Evolutionary conservation across 2,329 filamentous ascomycete species (phyloP), one percentile per base, ranked within the genome.

Genomic region (Blastomyces emzantsi): DNA sequence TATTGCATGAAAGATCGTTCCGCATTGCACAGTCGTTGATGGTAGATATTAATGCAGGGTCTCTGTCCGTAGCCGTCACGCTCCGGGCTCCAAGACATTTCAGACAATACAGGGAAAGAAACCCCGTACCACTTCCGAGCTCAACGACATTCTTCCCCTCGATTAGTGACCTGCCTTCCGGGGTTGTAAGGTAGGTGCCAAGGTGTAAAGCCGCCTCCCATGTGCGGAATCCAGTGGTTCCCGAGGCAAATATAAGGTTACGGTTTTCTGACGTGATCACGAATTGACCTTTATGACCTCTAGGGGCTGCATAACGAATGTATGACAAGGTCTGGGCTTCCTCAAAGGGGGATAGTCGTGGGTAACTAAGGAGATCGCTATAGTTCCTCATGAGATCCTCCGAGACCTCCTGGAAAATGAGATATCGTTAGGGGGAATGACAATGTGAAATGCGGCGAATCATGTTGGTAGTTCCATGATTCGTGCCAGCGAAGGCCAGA

Each of bases 381-480:
- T 95, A 82, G 47, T 81, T 79, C 63, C 81, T 80, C 83, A 93
- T 90, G 70, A 97, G 83, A 74, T 88, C 82, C 75, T 96, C 90
- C 66, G 88, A 91, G 57, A 96, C 87, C 74, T 88, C 91, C 92
- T 97, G 77, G 67, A 56, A 25, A 63, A 57, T 59, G 60, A 66
- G 66, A 63, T 70, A 73, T 60, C 60, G 68, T 70, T 64, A 68
- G 67, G 63, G 64, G 59, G 47, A 49, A 57, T 62, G 61, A 36
- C 55, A 61, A 36, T 63, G 28, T 30, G 28, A 30, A 19, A 60
- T 52, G 41, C 56, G 64, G 22, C 61, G 59, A 59, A 63, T 61
- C 63, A 63, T 55, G 62, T 33, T 51, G 58, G 62, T 58, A 54
- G 55, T 59, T 63, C 64, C 64, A 66, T 63, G 58, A 60, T 68